Base-by-base conservation (phyloP, 495 filamentous ascomycete species). In the Lasiosphaeria hispida region DNA sequence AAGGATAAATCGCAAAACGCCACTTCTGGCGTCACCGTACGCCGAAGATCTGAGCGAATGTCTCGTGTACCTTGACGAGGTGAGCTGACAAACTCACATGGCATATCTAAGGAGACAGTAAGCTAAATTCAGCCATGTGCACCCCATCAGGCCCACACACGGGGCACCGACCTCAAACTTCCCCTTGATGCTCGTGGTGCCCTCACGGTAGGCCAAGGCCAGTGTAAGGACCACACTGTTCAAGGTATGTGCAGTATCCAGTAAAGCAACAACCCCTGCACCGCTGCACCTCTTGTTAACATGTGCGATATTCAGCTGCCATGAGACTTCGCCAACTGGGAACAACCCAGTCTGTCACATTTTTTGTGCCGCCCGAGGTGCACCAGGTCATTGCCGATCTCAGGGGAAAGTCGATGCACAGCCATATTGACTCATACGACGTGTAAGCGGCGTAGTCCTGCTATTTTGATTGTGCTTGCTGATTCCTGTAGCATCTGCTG, bases 131-230 rank as follows among this genome's bases (percentile, higher is more conserved):
- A n/a, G n/a, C n/a, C n/a, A n/a, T n/a, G n/a, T n/a, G n/a, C n/a
- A n/a, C n/a, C n/a, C n/a, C n/a, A n/a, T n/a, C n/a, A 80, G 55
- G 73, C 73, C 1, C 79, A 83, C 53, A 82, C 79, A 0, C 58
- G 80, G 14, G 80, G 80, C 6, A 79, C 75, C 9, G 80, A 83
- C 60, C 59, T 83, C 18, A 75, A 73, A 48, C 54, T 83, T 6
- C 78, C 79, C 0, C 2, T 50, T 0, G 11, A 71, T 14, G 71
- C 73, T n/a, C 61, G 69, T 2, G 80, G 73, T 1, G 78, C 77
- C 3, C 59, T 83, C 6, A 83, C 80, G 0, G 59, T 83, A 7
- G 76, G 76, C 0, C 68, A 75, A 5, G 70, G 73, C 30, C 65
- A 78, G 18, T 74, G 76, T 0, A 82, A 83, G 64, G 80, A 83